Conservation (phyloP, 2,329 filamentous ascomycete genomes). For the Fusarium oligoseptatum region DNA sequence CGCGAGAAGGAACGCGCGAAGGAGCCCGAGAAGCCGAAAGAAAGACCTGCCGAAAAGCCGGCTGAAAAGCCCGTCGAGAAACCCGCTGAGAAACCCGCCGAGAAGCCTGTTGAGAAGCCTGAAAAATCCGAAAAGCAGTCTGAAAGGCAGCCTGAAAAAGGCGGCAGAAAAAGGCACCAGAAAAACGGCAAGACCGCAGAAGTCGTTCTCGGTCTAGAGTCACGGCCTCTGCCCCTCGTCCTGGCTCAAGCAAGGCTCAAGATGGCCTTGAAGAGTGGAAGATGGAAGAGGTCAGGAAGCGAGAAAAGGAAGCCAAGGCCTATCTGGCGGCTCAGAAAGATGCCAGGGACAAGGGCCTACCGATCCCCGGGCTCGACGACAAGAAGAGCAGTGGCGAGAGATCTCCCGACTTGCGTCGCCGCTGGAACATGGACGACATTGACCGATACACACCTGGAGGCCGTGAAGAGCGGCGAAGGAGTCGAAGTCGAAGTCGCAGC, state of each 20-base stretch:
- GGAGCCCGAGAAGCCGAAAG: slow-evolving; percentile 32
- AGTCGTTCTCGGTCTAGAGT: slow-evolving; percentile 61
- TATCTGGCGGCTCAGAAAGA: slow-evolving; percentile 74
- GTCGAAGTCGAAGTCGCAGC: slow-evolving; percentile 53
- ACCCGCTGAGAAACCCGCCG: neutral
- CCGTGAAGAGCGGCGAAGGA: slow-evolving; percentile 56
- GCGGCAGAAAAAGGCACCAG: slow-evolving; percentile 35
- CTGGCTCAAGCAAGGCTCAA: slow-evolving; percentile 58
- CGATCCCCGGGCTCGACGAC: slow-evolving; percentile 70
- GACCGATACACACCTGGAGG: slow-evolving; percentile 64
- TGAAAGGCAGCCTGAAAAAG: slow-evolving; percentile 23
- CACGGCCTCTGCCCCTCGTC: slow-evolving; percentile 52
- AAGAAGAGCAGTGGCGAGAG: slow-evolving; percentile 61
- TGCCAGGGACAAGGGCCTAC: slow-evolving; percentile 70
- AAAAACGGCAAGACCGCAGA: slow-evolving; percentile 49
- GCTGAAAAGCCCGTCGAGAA: neutral
- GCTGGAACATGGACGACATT: slow-evolving; percentile 46
- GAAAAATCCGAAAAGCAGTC: neutral
- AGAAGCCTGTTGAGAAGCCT: neutral
- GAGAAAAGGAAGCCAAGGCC: slow-evolving; percentile 74
- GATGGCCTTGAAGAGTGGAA: slow-evolving; percentile 70
- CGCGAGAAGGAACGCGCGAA: slow-evolving; percentile 40
- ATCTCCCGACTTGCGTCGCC: slow-evolving; percentile 56
- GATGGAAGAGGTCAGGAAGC: slow-evolving; percentile 71
- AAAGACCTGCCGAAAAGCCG: slow-evolving; percentile 26